phyloP scores from a whole-genome alignment of 305 asterid genomes.

The Stenogyne calaminthoides region DNA sequence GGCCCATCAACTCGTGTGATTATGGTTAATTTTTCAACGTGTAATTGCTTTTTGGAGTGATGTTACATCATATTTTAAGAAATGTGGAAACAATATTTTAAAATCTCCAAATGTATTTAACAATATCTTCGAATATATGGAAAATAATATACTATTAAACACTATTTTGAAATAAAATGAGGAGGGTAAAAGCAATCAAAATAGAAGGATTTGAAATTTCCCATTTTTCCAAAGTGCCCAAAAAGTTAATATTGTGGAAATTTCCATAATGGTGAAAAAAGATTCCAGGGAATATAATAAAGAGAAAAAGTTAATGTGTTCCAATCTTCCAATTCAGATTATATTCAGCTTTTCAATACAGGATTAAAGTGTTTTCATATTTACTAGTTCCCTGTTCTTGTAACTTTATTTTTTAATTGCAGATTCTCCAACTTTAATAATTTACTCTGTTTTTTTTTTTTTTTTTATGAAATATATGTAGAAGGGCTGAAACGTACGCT shows the following conservation, averaged over 20 bases:
- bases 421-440: slow-evolving; percentile 12
- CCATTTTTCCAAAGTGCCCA: neutral
- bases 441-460: slow-evolving; percentile 6
- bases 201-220: neutral
- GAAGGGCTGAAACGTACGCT: too few relatives aligned
- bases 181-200: neutral
- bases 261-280: slow-evolving; percentile 42
- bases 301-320: slow-evolving; percentile 41
- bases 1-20: too few relatives aligned
- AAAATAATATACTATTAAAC: neutral
- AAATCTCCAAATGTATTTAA: neutral
- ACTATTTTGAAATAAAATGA: neutral
- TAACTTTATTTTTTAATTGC: slow-evolving; percentile 33
- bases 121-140: neutral
- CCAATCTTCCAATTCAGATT: slow-evolving; percentile 43
- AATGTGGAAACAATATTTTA: neutral
- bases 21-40: neutral
- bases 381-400: slow-evolving; percentile 22
- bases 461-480: neutral
- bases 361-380: slow-evolving; percentile 41
- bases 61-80: neutral
- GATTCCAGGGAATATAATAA: slow-evolving; percentile 52
- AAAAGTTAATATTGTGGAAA: slow-evolving; percentile 25
- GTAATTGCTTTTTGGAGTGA: neutral
- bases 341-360: slow-evolving; percentile 42